phyloP scores from a whole-genome alignment of 768 basidiomycete species.

The Lentinula detonsa region DNA sequence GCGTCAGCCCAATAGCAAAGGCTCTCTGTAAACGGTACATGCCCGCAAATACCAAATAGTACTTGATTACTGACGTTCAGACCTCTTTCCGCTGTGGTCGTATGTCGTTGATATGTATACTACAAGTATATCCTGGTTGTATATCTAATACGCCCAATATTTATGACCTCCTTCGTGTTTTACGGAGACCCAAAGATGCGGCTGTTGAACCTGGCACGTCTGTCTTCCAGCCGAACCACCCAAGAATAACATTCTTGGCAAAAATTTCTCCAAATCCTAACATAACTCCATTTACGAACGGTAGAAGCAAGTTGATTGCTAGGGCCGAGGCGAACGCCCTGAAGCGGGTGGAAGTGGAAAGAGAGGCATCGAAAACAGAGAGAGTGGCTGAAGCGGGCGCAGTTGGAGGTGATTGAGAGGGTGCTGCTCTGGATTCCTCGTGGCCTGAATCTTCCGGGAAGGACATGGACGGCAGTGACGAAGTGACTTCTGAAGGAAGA shows the following conservation, averaged over 20 bases:
- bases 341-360: constrained; percentile 61
- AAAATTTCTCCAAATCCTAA: constrained; percentile 95
- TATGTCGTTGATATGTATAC: too few species aligned
- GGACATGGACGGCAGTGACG: constrained; percentile 77
- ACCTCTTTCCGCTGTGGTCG: too few species aligned
- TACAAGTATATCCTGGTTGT: too few species aligned
- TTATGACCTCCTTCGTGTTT: constrained; percentile 8
- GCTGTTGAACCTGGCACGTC: constrained; percentile 28
- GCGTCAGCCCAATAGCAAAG: not conserved
- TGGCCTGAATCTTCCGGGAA: constrained; percentile 52
- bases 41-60: not conserved
- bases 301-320: constrained; percentile 79
- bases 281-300: constrained; percentile 94
- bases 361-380: constrained; percentile 62
- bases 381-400: constrained; percentile 49
- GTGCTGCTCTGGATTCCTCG: constrained; percentile 32
- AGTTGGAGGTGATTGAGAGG: constrained; percentile 14
- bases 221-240: constrained; percentile 44
- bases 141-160: not conserved
- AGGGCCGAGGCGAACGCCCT: constrained; percentile 67
- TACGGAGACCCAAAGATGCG: constrained; percentile 29
- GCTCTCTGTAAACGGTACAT: not conserved
- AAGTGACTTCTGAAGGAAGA: constrained; percentile 49
- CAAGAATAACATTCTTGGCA: constrained; percentile 68
- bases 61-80: too few species aligned